Evolutionary conservation across 2,329 filamentous ascomycete species (phyloP).

Genomic region (Colletotrichum destructivum): DNA sequence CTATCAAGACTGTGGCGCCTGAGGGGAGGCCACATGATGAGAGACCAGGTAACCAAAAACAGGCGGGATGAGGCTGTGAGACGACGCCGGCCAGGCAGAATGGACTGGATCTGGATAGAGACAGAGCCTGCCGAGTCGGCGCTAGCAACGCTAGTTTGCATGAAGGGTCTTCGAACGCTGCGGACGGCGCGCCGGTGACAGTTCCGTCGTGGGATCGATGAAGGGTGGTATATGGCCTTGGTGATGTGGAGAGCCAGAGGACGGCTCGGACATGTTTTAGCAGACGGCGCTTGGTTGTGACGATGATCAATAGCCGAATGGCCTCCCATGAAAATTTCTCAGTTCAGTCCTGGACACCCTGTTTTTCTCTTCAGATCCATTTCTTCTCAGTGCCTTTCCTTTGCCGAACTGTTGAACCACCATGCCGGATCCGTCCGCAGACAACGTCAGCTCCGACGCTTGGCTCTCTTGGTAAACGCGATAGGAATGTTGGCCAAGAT

Average conservation of each 20-base stretch:
- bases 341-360: no score
- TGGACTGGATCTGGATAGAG: background rate
- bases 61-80: constrained; percentile 14
- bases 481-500: background rate
- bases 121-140: background rate
- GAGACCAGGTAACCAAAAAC: constrained; percentile 5
- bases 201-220: background rate
- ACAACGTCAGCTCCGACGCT: background rate
- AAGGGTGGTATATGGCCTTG: background rate
- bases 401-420: no score
- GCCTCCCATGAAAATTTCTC: no score
- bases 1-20: background rate
- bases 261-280: no score
- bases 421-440: background rate
- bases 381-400: no score
- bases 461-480: background rate
- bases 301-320: no score
- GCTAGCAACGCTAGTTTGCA: constrained; percentile 8
- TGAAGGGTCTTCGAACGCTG: background rate
- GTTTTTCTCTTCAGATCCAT: no score
- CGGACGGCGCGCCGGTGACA: constrained; percentile 4
- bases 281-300: no score
- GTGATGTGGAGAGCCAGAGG: no score
- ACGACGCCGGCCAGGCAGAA: constrained; percentile 14
- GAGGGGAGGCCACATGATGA: background rate